Evolutionary conservation across 1,284 basidiomycete species (phyloP).

Genomic region (Stygiomarasmius scandens): DNA sequence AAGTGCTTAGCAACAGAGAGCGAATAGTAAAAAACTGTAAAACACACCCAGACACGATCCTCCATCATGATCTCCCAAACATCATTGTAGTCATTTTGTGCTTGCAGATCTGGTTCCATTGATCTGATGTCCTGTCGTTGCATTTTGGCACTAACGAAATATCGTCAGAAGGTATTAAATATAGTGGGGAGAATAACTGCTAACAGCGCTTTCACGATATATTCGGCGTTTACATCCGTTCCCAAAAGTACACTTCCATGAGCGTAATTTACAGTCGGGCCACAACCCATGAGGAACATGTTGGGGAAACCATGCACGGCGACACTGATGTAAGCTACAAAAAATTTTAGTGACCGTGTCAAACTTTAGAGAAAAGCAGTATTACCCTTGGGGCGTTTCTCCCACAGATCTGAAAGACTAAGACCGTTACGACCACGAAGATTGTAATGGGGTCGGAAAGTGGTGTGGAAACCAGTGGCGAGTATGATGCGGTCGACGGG

Average conservation of each 20-base stretch:
- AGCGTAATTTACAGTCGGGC: neutral
- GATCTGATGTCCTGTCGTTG: conserved; percentile 1
- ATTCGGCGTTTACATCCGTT: neutral
- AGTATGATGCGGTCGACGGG: conserved; percentile 2
- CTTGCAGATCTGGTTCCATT: neutral
- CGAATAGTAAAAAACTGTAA: neutral
- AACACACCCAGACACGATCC: neutral
- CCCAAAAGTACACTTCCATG: neutral
- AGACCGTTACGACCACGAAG: neutral
- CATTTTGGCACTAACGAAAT: neutral
- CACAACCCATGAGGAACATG: conserved; percentile 4
- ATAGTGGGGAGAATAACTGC: neutral
- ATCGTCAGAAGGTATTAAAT: neutral
- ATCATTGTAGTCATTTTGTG: neutral
- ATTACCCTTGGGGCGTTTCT: neutral
- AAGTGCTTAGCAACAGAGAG: neutral
- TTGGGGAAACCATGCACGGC: conserved; percentile 1
- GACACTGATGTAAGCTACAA: neutral
- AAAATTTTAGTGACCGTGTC: neutral
- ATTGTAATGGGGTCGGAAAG: neutral
- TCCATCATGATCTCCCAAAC: neutral
- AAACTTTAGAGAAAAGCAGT: neutral
- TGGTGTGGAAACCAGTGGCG: conserved; percentile 1
- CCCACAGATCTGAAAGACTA: neutral
- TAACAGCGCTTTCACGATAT: conserved; percentile 2